Evolutionary conservation across 371 early-diverging fungal genomes (phyloP).

Genomic region (Apophysomyces ossiformis): DNA sequence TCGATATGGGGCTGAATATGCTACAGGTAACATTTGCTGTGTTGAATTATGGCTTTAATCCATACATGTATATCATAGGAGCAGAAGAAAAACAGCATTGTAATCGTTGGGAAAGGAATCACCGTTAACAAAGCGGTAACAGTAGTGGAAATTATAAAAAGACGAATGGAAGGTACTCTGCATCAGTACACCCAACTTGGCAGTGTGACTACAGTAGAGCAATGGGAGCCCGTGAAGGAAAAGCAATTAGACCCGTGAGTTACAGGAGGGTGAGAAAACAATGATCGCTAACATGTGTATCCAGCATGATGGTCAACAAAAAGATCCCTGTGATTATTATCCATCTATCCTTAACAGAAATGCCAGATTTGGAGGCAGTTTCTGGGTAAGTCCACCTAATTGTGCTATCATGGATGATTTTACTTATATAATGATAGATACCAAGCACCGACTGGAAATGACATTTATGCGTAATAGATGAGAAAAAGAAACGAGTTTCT

Average conservation of each 20-base stretch:
- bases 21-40: conserved; percentile 32
- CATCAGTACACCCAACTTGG: conserved; percentile 70
- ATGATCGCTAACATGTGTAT: not conserved
- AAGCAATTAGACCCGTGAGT: conserved; percentile 46
- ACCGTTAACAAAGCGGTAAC: conserved; percentile 68
- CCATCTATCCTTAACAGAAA: conserved; percentile 35
- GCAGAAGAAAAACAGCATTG: conserved; percentile 27
- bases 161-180: conserved; percentile 57
- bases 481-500: conserved; percentile 1
- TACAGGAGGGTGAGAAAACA: too few relatives aligned
- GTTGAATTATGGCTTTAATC: not conserved
- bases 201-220: conserved; percentile 50
- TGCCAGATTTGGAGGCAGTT: conserved; percentile 40
- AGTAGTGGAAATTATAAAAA: conserved; percentile 69
- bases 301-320: conserved; percentile 43
- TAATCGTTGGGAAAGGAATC: conserved; percentile 53
- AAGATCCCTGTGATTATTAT: conserved; percentile 49
- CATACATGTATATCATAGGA: conserved; percentile 12
- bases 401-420: not conserved
- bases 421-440: conserved; percentile 19
- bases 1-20: conserved; percentile 36
- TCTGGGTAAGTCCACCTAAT: conserved; percentile 29
- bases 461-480: conserved; percentile 25
- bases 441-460: conserved; percentile 46
- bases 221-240: conserved; percentile 57